A percentile compares a stretch with the other conserved stretches of the same genome.
These are phyloP conservation scores for Aspergillus jensenii DNA, from an alignment of 2,329 filamentous ascomycete genomes.

Conservation along the genomic window DNA sequence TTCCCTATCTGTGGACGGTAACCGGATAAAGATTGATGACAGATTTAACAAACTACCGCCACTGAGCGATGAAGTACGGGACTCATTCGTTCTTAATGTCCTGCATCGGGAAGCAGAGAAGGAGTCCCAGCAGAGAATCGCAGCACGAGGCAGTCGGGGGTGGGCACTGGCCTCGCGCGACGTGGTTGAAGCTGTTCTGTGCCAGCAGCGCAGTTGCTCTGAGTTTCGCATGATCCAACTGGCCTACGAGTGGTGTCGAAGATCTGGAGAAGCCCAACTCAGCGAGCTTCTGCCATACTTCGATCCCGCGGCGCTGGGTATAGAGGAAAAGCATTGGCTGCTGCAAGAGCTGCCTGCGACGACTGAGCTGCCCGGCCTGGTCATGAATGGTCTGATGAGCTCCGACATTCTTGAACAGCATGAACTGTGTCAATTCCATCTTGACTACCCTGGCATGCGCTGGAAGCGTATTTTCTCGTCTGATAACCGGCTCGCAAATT, in stretches of 20 bases:
- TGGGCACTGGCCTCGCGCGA: not conserved
- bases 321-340: not conserved
- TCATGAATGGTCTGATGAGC: not conserved
- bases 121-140: not conserved
- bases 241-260: not conserved
- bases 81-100: not conserved
- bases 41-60: not conserved
- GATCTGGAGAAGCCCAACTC: not conserved
- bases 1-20: not conserved
- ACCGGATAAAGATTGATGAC: not conserved
- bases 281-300: not conserved
- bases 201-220: not conserved
- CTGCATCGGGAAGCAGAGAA: slow-evolving; percentile 3
- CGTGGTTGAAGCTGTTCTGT: not conserved
- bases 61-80: not conserved
- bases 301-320: not conserved
- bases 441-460: not conserved
- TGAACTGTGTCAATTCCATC: not conserved
- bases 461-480: not conserved
- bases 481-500: not conserved
- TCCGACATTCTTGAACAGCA: not conserved
- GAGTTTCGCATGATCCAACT: not conserved
- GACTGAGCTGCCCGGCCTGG: not conserved
- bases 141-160: not conserved
- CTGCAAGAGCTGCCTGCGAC: not conserved